A percentile compares a stretch with the other conserved stretches of the same genome.
phyloP scores from a whole-genome alignment of 2,329 filamentous ascomycete genomes.

The Dactylella cylindrospora region DNA sequence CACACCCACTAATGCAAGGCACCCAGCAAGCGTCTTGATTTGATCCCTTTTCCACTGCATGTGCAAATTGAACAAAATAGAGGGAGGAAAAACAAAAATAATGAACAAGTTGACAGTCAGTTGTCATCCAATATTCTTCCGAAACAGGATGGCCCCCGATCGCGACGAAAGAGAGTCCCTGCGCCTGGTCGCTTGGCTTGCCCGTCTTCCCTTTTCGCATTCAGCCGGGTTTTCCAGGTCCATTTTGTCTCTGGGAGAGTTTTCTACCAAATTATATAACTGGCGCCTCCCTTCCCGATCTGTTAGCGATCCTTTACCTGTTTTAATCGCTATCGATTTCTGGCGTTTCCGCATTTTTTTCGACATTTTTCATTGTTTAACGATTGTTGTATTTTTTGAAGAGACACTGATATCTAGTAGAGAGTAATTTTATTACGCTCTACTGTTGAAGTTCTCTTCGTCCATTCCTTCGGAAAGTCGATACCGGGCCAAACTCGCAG shows the following conservation, averaged over 20 bases:
- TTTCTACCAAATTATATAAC: conserved; percentile 17
- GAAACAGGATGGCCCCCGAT: too few relatives aligned
- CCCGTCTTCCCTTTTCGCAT: too few relatives aligned
- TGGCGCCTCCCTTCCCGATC: conserved; percentile 32
- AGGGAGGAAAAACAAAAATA: background rate
- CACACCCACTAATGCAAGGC: conserved; percentile 25
- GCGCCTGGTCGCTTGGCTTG: conserved; percentile 12
- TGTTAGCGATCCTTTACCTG: conserved; percentile 22
- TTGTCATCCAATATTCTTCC: too few relatives aligned
- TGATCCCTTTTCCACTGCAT: conserved; percentile 7
- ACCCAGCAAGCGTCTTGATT: conserved; percentile 5
- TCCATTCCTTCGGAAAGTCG: conserved; percentile 33
- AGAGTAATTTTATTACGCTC: conserved; percentile 18
- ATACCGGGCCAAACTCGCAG: conserved; percentile 17
- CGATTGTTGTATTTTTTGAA: conserved; percentile 32
- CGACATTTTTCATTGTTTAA: conserved; percentile 13
- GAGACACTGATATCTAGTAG: conserved; percentile 13
- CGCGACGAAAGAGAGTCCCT: conserved; percentile 3
- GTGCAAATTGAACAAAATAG: conserved; percentile 19
- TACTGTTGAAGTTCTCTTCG: conserved; percentile 25
- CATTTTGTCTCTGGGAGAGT: conserved; percentile 7
- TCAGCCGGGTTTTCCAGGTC: too few relatives aligned
- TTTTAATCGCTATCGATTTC: conserved; percentile 10
- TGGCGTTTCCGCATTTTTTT: conserved; percentile 19
- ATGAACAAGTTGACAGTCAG: too few relatives aligned